Evolutionary conservation across 176 grass and related monocot genomes (phyloP), one percentile per base, ranked within the genome.

Genomic region (Oryza glumipatula): DNA sequence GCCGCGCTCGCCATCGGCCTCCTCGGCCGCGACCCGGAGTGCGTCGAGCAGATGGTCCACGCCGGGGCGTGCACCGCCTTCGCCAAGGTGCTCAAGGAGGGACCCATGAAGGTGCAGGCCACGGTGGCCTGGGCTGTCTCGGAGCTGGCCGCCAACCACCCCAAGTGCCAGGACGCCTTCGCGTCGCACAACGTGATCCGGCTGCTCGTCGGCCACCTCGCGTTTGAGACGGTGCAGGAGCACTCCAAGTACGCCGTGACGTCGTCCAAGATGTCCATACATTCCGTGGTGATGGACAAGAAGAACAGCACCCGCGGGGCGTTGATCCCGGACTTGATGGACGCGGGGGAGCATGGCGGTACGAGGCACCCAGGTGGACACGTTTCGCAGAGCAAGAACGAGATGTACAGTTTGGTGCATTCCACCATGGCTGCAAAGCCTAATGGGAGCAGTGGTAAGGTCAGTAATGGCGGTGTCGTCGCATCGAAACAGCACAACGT

Each of bases 21-120:
- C 41, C 95, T 97, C 21, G 95, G 90, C n/a, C 90, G 88, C 66
- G 95, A 97, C 68, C 73, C 90, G 2, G 95, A 94, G 83, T 92
- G 92, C 76, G 95, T 97, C 81, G 95, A 97, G 68, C 92, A 92
- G 88, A 97, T 97, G 92, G 88, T 97, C 39, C 81, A 88, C 28
- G 88, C 90, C 3, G 92, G 95, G 7, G 95, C 86, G 0, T 97
- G 92, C 75, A 52, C 86, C 1, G 88, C 83, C 51, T 97, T 97
- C 54, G 92, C 95, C 75, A 97, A 97, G 88, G 92, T 94, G 56
- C 93, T 97, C 68, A 97, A 97, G 82, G 95, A 97, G n/a, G 90
- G 84, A 0, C 79, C 92, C 74, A 97, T 97, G 95, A 94, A 97
- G 82, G 95, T 97, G 77, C 95, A 97, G 86, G 92, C 90, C 84